Percentiles rank a stretch among this genome's conserved stretches.
phyloP scores from a whole-genome alignment of 192 early-diverging fungal genomes.

The Mortierella alpina region DNA sequence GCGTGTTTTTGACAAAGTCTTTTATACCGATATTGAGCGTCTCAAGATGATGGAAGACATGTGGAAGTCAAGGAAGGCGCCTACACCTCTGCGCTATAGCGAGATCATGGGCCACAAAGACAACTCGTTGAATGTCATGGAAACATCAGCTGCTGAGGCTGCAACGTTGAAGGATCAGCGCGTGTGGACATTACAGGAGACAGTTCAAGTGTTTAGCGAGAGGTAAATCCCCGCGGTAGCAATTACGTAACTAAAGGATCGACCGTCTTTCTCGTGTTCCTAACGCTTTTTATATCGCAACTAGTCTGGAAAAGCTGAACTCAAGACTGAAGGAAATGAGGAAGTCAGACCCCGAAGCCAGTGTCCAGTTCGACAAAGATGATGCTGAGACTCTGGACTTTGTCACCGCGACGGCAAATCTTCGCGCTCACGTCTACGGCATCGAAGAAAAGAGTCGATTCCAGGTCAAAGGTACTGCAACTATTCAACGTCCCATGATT shows the following conservation, averaged over 20 bases:
- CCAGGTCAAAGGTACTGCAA: slow-evolving; percentile 80
- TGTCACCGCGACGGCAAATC: slow-evolving; percentile 92
- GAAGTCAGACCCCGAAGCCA: slow-evolving; percentile 59
- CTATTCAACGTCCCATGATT: background rate
- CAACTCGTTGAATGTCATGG: slow-evolving; percentile 5
- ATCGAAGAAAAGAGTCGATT: slow-evolving; percentile 87
- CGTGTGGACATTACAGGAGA: slow-evolving; percentile 77
- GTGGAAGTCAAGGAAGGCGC: slow-evolving; percentile 83
- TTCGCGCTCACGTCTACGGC: slow-evolving; percentile 85
- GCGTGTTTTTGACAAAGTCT: slow-evolving; percentile 84
- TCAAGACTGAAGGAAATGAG: slow-evolving; percentile 57
- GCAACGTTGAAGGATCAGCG: slow-evolving; percentile 71
- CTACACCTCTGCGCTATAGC: slow-evolving; percentile 74
- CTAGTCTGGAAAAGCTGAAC: slow-evolving; percentile 66
- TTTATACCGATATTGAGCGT: slow-evolving; percentile 80
- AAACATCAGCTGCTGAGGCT: slow-evolving; percentile 19
- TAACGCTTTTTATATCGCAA: background rate
- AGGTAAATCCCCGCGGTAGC: slow-evolving; percentile 63
- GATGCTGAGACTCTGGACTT: slow-evolving; percentile 91
- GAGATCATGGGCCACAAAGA: slow-evolving; percentile 29
- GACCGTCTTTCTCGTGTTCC: background rate
- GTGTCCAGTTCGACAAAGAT: slow-evolving; percentile 94
- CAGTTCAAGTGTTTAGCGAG: slow-evolving; percentile 74
- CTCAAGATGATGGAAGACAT: slow-evolving; percentile 88
- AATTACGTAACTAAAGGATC: background rate